Evolutionary conservation across 306 rosid genomes (phyloP).

Genomic region (Castanea mollissima): DNA sequence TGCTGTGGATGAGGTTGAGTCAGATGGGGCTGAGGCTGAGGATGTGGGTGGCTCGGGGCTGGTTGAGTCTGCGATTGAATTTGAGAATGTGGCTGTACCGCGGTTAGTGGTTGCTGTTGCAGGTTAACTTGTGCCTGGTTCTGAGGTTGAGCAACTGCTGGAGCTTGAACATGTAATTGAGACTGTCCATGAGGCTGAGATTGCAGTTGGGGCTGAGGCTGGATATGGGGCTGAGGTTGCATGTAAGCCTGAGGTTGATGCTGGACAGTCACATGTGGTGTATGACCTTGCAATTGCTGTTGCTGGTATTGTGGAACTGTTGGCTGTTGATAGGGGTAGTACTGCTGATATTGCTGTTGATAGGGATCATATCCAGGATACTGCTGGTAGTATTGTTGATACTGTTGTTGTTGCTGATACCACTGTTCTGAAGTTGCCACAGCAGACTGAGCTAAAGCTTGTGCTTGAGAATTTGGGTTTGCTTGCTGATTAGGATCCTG

Average conservation of each 20-base stretch:
- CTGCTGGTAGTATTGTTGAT: slow-evolving; percentile 90
- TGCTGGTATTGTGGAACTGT: slow-evolving; percentile 56
- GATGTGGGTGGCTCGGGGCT: slow-evolving; percentile 47
- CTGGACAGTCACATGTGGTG: slow-evolving; percentile 12
- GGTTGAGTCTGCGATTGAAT: slow-evolving; percentile 46
- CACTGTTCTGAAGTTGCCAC: slow-evolving; percentile 73
- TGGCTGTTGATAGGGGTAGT: slow-evolving; percentile 80
- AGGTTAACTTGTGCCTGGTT: slow-evolving; percentile 60
- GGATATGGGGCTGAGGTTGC: slow-evolving; percentile 29
- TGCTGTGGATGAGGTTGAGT: slow-evolving; percentile 63
- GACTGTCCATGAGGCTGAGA: slow-evolving; percentile 28
- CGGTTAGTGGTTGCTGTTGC: slow-evolving; percentile 56
- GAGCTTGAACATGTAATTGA: slow-evolving; percentile 33
- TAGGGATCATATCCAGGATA: slow-evolving; percentile 88
- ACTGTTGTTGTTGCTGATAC: slow-evolving; percentile 88
- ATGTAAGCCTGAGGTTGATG: slow-evolving; percentile 31
- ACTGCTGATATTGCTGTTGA: slow-evolving; percentile 88
- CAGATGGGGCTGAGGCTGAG: slow-evolving; percentile 46
- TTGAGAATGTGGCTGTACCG: slow-evolving; percentile 55
- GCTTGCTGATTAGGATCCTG: slow-evolving; percentile 60
- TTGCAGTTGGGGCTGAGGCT: slow-evolving; percentile 40
- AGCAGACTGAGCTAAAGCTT: slow-evolving; percentile 48
- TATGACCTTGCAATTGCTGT: slow-evolving; percentile 49
- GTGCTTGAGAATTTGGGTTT: slow-evolving; percentile 57
- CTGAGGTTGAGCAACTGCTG: slow-evolving; percentile 49